Conservation (phyloP, 176 grass and related monocot genomes). For the Melocanna baccifera region DNA sequence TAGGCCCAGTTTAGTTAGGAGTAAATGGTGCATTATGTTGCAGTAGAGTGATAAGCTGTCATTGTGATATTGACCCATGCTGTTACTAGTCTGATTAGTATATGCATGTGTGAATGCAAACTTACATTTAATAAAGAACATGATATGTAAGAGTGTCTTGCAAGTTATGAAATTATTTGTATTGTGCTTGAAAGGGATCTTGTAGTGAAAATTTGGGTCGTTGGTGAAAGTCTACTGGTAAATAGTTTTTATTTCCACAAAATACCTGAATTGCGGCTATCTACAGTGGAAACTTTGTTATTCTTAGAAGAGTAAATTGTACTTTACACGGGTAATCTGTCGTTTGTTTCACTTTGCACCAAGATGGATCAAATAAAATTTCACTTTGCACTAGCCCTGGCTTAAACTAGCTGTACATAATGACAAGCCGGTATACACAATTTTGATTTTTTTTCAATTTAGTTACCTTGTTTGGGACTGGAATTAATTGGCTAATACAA, state of each 20-base stretch:
- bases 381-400: no score
- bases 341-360: no score
- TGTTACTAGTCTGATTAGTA: background rate
- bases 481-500: no score
- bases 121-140: slow-evolving; percentile 24
- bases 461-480: no score
- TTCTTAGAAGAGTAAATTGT: background rate
- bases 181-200: slow-evolving; percentile 24
- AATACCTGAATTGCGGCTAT: background rate
- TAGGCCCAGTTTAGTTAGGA: background rate
- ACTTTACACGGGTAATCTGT: no score
- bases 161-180: slow-evolving; percentile 32
- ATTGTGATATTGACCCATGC: slow-evolving; percentile 24
- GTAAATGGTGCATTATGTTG: background rate
- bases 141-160: slow-evolving; percentile 17
- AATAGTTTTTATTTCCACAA: background rate
- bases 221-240: background rate
- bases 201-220: background rate
- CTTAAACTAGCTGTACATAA: no score
- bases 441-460: no score
- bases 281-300: background rate
- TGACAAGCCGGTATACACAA: no score
- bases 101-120: slow-evolving; percentile 30
- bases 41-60: background rate
- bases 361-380: no score